These are phyloP conservation scores for Esteya vermicola DNA, from an alignment of 2,329 filamentous ascomycete species.

Conservation along the genomic window DNA sequence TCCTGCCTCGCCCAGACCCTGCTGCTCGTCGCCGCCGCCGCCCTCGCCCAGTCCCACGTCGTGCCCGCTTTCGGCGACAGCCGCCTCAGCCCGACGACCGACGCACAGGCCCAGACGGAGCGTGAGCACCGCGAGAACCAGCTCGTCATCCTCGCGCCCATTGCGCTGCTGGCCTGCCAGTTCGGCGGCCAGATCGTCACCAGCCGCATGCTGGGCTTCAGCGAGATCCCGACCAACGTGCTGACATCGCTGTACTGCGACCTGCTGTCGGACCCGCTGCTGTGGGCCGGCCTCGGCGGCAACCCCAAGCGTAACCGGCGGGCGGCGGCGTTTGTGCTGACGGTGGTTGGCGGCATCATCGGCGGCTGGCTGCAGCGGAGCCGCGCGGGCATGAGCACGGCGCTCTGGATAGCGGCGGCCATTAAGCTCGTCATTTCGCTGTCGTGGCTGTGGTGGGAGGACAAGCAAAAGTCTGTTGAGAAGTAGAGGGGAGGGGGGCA, in stretches of 20 bases:
- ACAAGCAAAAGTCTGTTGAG: neutral
- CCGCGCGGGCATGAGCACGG: constrained; percentile 23
- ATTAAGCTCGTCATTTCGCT: constrained; percentile 42
- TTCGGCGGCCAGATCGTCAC: constrained; percentile 41
- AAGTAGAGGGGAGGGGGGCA: too few species aligned
- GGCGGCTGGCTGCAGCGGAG: constrained; percentile 37
- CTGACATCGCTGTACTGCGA: constrained; percentile 40
- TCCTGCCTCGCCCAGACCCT: constrained; percentile 40
- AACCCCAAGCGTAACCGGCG: constrained; percentile 38
- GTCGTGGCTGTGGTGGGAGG: constrained; percentile 49
- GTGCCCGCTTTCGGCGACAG: constrained; percentile 25
- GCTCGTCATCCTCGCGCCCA: constrained; percentile 18
- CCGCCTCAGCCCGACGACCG: constrained; percentile 22
- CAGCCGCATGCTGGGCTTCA: constrained; percentile 33
- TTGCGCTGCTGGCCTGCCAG: constrained; percentile 38
- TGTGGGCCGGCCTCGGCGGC: constrained; percentile 25
- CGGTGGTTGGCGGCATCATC: constrained; percentile 33
- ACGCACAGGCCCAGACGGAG: too few species aligned
- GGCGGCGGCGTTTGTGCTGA: constrained; percentile 31
- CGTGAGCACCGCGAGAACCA: too few species aligned
- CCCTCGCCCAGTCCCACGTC: constrained; percentile 31
- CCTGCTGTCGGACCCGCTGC: constrained; percentile 33
- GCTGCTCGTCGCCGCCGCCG: constrained; percentile 36
- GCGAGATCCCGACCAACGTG: constrained; percentile 42
- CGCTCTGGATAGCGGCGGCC: constrained; percentile 41